Base-by-base conservation (phyloP, 352 stramenopile genomes). In the Phytophthora pisi region DNA sequence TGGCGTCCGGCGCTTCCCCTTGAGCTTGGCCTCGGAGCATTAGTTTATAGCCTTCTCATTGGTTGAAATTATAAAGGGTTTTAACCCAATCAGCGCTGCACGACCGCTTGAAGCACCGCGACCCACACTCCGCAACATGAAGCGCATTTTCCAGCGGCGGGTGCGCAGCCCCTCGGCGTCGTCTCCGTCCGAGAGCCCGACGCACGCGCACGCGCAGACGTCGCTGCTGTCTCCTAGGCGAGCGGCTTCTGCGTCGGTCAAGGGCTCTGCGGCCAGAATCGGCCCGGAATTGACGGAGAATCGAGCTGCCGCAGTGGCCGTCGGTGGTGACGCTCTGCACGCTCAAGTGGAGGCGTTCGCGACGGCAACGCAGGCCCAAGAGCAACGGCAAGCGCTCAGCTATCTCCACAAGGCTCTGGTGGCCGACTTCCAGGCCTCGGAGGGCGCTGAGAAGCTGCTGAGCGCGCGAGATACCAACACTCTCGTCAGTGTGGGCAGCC, bases 121-220 rank as follows among this genome's bases (percentile, higher is more conserved):
- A 31, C 51, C 77, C 5, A n/a, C 42, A 56, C 13, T 36, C 18
- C 23, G 49, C 49, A 54, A 38, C 16, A 67, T 88, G 82, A 91
- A 87, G 78, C 74, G 75, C 50, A 72, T 88, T 16, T 89, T 91
- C 68, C 77, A 91, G 23, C 70, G 74, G 36, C 61, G 63, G 9
- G 10, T 23, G 42, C 69, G 56, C 20, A 68, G 42, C 30, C 43
- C 54, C 24, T 57, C 63, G 34, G 68, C 58, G 51, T 56, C 42
- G 50, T 60, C 45, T 5, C 43, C 62, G 5, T 45, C 63, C 26
- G 61, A 62, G n/a, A 68, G 52, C 53, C 40, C 59, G 28, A 43
- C 24, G 8, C 36, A 24, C 47, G n/a, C 24, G 3, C 4, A n/a
- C 8, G 3, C 50, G 5, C 10, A 20, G 13, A 3, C 34, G 4